Percentiles rank a stretch among this genome's conserved stretches.
Evolutionary conservation across 495 filamentous ascomycete genomes (phyloP).

Genomic region (Alectoria sarmentosa): DNA sequence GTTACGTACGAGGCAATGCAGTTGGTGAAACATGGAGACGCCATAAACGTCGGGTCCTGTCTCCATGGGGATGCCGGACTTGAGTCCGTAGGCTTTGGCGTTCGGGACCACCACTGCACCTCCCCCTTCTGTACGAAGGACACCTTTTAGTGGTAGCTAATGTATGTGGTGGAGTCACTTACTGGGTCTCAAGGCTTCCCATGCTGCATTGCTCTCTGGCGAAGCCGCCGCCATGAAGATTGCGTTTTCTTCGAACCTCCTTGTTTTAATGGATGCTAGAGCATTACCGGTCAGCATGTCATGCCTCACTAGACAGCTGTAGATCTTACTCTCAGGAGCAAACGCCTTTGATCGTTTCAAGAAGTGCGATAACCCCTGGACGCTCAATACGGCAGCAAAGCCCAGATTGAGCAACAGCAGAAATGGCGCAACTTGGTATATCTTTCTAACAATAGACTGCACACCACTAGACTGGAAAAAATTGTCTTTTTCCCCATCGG

Average conservation of each 20-base stretch:
- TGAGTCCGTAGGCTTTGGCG: constrained; percentile 4
- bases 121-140: neutral
- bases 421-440: neutral
- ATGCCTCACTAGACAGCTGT: neutral
- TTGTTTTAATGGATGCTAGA: neutral
- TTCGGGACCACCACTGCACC: neutral
- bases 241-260: neutral
- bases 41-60: constrained; percentile 1
- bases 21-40: neutral
- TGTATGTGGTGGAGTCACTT: neutral
- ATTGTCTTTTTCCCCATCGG: neutral
- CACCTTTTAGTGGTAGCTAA: neutral
- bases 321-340: neutral
- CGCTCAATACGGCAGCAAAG: neutral
- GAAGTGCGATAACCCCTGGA: neutral
- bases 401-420: neutral
- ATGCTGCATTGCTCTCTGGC: neutral
- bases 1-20: neutral
- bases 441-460: neutral
- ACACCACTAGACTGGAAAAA: too few species aligned
- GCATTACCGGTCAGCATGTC: neutral
- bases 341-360: neutral
- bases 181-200: neutral
- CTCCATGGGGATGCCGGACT: neutral
- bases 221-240: neutral